A percentile compares a stretch with the other conserved stretches of the same genome.
Conservation (phyloP, 352 stramenopile genomes). For the Phytophthora tubulina region DNA sequence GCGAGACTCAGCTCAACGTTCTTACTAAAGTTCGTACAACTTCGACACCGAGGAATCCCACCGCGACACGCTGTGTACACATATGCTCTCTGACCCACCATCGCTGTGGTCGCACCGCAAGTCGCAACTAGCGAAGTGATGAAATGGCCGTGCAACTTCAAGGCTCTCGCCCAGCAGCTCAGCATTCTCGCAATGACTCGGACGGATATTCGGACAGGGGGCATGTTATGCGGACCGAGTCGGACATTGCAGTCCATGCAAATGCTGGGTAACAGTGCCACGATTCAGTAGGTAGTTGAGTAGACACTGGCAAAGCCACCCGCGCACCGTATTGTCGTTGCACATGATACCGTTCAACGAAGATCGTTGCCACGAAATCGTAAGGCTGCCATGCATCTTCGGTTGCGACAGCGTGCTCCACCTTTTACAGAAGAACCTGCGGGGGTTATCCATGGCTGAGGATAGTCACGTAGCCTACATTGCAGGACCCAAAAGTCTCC, state of each 20-base stretch:
- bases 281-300: slow-evolving; percentile 7
- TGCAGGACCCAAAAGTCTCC: too few species aligned
- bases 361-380: not conserved
- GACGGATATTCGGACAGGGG: slow-evolving; percentile 5
- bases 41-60: slow-evolving; percentile 1
- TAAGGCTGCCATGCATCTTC: slow-evolving; percentile 1
- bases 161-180: slow-evolving; percentile 1
- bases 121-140: slow-evolving; percentile 21
- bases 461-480: too few species aligned
- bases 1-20: slow-evolving; percentile 1
- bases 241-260: slow-evolving; percentile 20
- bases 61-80: slow-evolving; percentile 14
- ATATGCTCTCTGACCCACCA: slow-evolving; percentile 1
- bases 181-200: slow-evolving; percentile 21
- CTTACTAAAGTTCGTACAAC: not conserved
- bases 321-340: not conserved
- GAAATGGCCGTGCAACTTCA: slow-evolving; percentile 11
- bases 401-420: not conserved
- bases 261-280: slow-evolving; percentile 26
- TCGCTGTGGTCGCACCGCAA: slow-evolving; percentile 5
- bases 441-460: too few species aligned
- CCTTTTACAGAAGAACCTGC: too few species aligned
- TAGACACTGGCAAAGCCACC: not conserved
- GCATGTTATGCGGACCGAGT: slow-evolving; percentile 8
- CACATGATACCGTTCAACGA: not conserved